Evolutionary conservation across 2,329 filamentous ascomycete species (phyloP), one percentile per base, ranked within the genome.

Genomic region (Penicillium italicum): DNA sequence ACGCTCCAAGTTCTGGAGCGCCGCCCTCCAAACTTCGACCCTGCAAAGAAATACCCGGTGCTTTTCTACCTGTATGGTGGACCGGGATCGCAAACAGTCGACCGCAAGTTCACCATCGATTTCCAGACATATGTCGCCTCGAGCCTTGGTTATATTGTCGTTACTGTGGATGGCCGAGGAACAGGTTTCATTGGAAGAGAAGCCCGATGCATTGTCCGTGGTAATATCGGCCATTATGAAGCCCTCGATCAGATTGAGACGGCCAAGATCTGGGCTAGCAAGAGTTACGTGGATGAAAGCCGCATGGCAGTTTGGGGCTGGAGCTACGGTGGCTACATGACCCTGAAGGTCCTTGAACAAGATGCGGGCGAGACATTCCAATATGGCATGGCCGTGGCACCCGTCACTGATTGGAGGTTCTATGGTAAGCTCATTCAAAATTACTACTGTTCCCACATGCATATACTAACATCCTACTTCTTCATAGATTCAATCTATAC

Each of bases 381-480:
- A 61, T 99, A 99, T 72, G 95, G 94, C 64, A 96, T 99, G 89
- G 91, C 95, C 7, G 95, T 99, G 49, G 94, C 94, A 1, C 94
- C 94, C 18, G 94, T 99, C n/a, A 97, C 93, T 0, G 92, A 99
- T 74, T 99, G 94, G 94, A 83, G 89, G 55, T 96, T 89, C 75
- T 99, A 99, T 76, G 84, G 80, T 82, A 73, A 58, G 64, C 55
- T 6, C 12, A 31, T 11, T 10, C 10, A 26, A 26, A 2, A 26
- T 33, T 26, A n/a, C 16, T 31, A 14, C n/a, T 16, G 5, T n/a
- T 8, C 7, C 12, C 1, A 45, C 24, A 28, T 42, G 14, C 40
- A 20, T 22, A 10, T 14, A 45, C 50, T 52, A 42, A 62, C 38
- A 34, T 52, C 3, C 10, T 18, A 22, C 16, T 40, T 11, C 42